These are phyloP conservation scores for Trichoderma gracile DNA, from an alignment of 2,329 filamentous ascomycete genomes.

Conservation along the genomic window DNA sequence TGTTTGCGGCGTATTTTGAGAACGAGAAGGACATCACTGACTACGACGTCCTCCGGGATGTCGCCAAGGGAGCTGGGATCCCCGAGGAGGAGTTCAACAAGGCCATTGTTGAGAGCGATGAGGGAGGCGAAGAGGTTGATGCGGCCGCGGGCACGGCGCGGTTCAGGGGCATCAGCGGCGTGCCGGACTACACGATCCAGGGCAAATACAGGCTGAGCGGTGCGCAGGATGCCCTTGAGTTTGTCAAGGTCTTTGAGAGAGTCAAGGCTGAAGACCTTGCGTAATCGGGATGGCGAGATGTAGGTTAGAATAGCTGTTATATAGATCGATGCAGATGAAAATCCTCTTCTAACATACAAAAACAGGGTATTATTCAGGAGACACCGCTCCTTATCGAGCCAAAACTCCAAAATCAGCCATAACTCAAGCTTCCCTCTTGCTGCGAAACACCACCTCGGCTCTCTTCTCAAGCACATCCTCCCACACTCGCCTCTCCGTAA, in stretches of 20 bases:
- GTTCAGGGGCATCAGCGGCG: slow-evolving; percentile 55
- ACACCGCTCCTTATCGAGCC: not conserved
- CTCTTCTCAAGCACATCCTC: slow-evolving; percentile 42
- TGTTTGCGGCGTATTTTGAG: slow-evolving; percentile 49
- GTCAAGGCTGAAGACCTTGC: slow-evolving; percentile 42
- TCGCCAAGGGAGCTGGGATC: slow-evolving; percentile 48
- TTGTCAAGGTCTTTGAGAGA: slow-evolving; percentile 65
- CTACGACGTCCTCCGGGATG: slow-evolving; percentile 39
- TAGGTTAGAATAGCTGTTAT: not conserved
- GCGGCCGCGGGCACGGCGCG: slow-evolving; percentile 34
- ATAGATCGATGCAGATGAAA: not conserved
- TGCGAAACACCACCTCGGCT: slow-evolving; percentile 38
- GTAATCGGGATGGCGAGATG: not conserved
- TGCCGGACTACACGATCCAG: slow-evolving; percentile 74
- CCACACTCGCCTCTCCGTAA: slow-evolving; percentile 43
- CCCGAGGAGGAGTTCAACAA: slow-evolving; percentile 41
- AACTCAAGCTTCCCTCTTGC: not conserved
- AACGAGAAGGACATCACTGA: slow-evolving; percentile 47
- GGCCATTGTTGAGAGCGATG: slow-evolving; percentile 47
- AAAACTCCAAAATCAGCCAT: not conserved
- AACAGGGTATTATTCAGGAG: not conserved
- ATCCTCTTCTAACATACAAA: not conserved
- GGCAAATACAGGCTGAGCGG: slow-evolving; percentile 66
- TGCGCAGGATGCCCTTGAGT: slow-evolving; percentile 65
- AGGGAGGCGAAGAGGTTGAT: slow-evolving; percentile 48